phyloP scores from a whole-genome alignment of 306 rosid species.

The Clitoria ternatea region DNA sequence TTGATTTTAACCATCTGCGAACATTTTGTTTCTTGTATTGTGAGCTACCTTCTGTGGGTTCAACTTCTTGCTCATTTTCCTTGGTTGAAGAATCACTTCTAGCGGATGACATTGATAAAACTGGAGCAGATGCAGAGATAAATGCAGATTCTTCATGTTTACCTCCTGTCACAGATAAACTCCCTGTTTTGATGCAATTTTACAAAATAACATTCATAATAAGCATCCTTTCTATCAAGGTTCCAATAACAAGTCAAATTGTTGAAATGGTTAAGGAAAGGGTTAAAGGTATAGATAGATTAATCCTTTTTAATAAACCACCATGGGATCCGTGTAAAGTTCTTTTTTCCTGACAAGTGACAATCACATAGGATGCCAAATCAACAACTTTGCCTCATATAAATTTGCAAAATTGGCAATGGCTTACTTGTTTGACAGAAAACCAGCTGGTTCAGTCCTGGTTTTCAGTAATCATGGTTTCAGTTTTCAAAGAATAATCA shows the following conservation, averaged over 20 bases:
- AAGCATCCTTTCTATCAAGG: slow-evolving; percentile 12
- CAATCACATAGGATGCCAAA: not conserved
- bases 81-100: slow-evolving; percentile 51
- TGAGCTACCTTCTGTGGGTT: slow-evolving; percentile 30
- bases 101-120: slow-evolving; percentile 42
- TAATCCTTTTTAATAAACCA: not conserved
- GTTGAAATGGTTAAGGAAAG: not conserved
- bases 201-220: not conserved
- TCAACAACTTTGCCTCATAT: not conserved
- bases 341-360: not conserved
- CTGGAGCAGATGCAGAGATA: slow-evolving; percentile 71
- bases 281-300: not conserved
- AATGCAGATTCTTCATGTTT: slow-evolving; percentile 51
- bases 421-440: not conserved
- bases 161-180: slow-evolving; percentile 20
- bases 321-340: not conserved
- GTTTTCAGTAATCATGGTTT: not conserved
- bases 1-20: slow-evolving; percentile 36
- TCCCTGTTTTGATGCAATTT: slow-evolving; percentile 40
- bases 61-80: slow-evolving; percentile 38
- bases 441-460: not conserved
- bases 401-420: not conserved
- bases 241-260: not conserved
- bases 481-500: slow-evolving; percentile 10
- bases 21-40: slow-evolving; percentile 32